A percentile compares a stretch with the other conserved stretches of the same genome.
These are phyloP conservation scores for Didymella lethalis DNA, from an alignment of 2,329 filamentous ascomycete genomes.

Conservation along the genomic window DNA sequence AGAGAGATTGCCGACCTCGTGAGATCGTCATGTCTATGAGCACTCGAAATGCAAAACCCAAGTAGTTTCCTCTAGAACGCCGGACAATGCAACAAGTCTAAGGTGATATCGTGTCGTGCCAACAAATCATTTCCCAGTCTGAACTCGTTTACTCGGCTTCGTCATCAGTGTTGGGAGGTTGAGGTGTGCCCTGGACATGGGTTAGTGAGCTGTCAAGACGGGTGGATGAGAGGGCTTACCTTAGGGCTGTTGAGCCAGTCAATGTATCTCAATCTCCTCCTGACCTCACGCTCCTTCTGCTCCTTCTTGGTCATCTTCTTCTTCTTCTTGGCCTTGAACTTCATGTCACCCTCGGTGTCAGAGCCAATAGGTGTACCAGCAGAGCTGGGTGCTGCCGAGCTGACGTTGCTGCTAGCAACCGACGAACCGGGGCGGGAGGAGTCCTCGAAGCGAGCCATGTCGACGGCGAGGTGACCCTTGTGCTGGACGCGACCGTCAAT, in stretches of 20 bases:
- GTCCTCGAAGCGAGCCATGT: conserved; percentile 87
- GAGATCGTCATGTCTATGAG: conserved; percentile 23
- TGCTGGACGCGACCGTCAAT: conserved; percentile 85
- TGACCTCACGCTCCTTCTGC: conserved; percentile 88
- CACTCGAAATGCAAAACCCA: conserved; percentile 18
- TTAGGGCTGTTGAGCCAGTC: conserved; percentile 77
- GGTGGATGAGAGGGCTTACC: conserved; percentile 32
- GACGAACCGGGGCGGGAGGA: conserved; percentile 69
- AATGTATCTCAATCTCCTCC: conserved; percentile 83
- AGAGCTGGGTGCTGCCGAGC: conserved; percentile 50
- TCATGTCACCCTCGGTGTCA: conserved; percentile 86
- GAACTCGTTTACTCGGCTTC: conserved; percentile 44
- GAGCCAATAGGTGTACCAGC: conserved; percentile 74
- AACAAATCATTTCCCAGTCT: conserved; percentile 24
- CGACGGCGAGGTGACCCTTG: conserved; percentile 77
- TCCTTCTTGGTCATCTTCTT: conserved; percentile 99
- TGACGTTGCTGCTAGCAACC: conserved; percentile 57
- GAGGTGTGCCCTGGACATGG: conserved; percentile 47
- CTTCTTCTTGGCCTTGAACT: conserved; percentile 93
- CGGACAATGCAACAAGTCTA: conserved; percentile 31
- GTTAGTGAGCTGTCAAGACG: conserved; percentile 29
- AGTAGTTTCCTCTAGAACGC: conserved; percentile 26
- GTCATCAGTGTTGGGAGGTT: conserved; percentile 52
- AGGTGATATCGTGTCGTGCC: conserved; percentile 24
- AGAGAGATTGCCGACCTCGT: conserved; percentile 22